A percentile compares a stretch with the other conserved stretches of the same genome.
Conservation (phyloP, 257 asterid species). For the Forsythia suspensa region DNA sequence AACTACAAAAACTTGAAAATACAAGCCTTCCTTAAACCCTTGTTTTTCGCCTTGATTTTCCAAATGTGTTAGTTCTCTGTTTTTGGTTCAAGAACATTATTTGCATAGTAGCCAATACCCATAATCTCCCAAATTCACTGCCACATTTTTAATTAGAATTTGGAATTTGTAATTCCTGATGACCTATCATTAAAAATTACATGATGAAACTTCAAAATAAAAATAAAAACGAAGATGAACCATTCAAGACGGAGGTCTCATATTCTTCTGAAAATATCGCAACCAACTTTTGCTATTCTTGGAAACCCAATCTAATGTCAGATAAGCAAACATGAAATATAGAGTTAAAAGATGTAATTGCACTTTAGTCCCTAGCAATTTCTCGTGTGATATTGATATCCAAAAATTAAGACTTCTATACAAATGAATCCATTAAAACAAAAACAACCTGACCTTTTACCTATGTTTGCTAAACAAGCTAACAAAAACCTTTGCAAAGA, state of each 20-base stretch:
- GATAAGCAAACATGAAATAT: no score
- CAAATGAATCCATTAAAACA: no score
- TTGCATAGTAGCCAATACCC: background rate
- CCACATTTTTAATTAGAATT: background rate
- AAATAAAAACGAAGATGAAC: background rate
- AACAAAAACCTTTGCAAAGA: no score
- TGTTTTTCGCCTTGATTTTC: background rate
- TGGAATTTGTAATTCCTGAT: background rate
- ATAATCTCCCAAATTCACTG: background rate
- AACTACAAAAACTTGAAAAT: background rate
- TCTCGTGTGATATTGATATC: no score
- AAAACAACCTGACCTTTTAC: no score
- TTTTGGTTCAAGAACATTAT: background rate
- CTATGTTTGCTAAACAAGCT: no score
- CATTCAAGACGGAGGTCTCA: background rate
- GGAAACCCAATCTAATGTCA: background rate
- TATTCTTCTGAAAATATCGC: background rate
- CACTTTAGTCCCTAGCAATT: no score
- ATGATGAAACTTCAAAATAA: background rate
- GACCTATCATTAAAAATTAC: background rate
- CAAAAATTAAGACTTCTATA: no score
- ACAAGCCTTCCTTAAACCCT: background rate
- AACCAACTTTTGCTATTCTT: background rate
- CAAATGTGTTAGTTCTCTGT: background rate
- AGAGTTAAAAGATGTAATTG: no score